Evolutionary conservation across 306 rosid genomes (phyloP).

Genomic region (Quercus glauca): DNA sequence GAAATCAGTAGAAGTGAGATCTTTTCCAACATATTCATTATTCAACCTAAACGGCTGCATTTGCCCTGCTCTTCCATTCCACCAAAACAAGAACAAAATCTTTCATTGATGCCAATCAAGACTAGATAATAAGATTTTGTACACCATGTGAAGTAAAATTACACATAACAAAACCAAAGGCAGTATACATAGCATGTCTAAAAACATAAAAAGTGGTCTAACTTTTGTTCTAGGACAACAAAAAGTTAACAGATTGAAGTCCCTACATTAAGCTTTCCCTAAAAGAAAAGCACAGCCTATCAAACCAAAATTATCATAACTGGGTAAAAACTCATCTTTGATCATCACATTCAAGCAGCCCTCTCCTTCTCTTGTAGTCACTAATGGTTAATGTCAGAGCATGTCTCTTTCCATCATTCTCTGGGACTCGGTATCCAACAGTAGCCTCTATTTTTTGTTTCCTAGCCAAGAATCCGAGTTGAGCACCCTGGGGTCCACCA

Average conservation of each 20-base stretch:
- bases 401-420: constrained; percentile 70
- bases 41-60: too few relatives aligned
- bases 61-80: too few relatives aligned
- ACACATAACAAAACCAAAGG: background rate
- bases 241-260: background rate
- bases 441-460: constrained; percentile 76
- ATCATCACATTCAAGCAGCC: constrained; percentile 46
- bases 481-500: constrained; percentile 82
- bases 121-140: too few relatives aligned
- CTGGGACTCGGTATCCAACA: constrained; percentile 67
- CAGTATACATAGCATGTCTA: too few relatives aligned
- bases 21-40: too few relatives aligned
- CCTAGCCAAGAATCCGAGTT: constrained; percentile 65
- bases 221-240: background rate
- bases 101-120: too few relatives aligned
- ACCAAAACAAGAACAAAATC: too few relatives aligned
- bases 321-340: background rate
- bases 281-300: background rate
- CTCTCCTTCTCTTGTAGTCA: constrained; percentile 88
- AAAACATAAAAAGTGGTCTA: background rate
- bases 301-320: background rate
- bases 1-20: too few relatives aligned
- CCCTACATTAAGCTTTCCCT: background rate
- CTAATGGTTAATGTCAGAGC: constrained; percentile 65
- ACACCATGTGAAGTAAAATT: background rate